Percentiles rank a stretch among this genome's conserved stretches.
phyloP scores from a whole-genome alignment of 1,284 basidiomycete species.

The Sanghuangporus sanghuang region DNA sequence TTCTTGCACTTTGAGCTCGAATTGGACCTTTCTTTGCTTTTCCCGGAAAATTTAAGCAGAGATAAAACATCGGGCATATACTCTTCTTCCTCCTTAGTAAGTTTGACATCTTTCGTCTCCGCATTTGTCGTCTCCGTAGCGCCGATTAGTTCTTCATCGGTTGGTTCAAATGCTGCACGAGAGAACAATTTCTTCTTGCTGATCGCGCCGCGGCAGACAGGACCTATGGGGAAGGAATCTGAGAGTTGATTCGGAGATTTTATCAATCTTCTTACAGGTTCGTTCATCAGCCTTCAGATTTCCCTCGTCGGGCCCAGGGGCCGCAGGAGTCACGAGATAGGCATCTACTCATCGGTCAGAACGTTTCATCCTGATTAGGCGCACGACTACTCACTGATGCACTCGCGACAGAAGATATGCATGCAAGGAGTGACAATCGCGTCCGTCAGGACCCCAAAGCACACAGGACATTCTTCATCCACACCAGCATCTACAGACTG shows the following conservation, averaged over 20 bases:
- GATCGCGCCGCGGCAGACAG: constrained; percentile 43
- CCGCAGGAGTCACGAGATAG: constrained; percentile 29
- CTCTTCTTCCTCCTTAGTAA: constrained; percentile 15
- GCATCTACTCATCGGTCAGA: background rate
- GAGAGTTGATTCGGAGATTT: background rate
- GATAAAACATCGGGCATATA: constrained; percentile 7
- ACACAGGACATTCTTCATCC: constrained; percentile 51
- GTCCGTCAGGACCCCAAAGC: constrained; percentile 42
- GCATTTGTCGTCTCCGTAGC: background rate
- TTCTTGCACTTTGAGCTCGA: constrained; percentile 22
- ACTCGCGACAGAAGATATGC: constrained; percentile 49
- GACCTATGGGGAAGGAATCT: constrained; percentile 31
- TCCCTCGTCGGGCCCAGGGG: constrained; percentile 25
- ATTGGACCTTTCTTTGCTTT: constrained; percentile 23
- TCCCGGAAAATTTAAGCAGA: background rate
- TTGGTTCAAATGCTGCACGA: constrained; percentile 44
- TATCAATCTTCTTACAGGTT: constrained; percentile 33
- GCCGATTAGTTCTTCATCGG: constrained; percentile 36
- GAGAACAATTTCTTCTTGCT: constrained; percentile 38
- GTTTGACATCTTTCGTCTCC: constrained; percentile 11
- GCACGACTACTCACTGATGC: constrained; percentile 35
- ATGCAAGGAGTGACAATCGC: constrained; percentile 44
- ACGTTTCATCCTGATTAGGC: too few relatives aligned
- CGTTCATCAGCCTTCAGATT: constrained; percentile 35
- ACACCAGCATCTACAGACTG: constrained; percentile 42